Percentiles rank a stretch among this genome's conserved stretches.
Conservation (phyloP, 345 rosid genomes). For the Geranium rotundifolium region DNA sequence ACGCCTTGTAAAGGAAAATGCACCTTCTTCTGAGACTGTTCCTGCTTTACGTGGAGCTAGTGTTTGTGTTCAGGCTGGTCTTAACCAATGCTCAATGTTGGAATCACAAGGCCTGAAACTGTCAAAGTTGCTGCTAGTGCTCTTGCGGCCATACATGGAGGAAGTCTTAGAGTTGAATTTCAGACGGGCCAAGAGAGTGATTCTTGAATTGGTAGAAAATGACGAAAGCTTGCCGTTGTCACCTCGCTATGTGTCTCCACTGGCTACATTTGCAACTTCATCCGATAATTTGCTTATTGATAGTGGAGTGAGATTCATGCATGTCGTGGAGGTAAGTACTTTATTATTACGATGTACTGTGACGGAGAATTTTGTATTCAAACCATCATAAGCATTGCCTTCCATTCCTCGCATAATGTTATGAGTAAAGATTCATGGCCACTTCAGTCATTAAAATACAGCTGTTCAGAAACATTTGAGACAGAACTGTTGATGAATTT, state of each 20-base stretch:
- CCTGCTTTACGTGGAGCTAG: slow-evolving; percentile 72
- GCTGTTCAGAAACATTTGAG: no score
- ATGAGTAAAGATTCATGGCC: no score
- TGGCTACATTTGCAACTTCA: slow-evolving; percentile 48
- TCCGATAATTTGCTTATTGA: slow-evolving; percentile 55
- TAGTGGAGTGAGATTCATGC: slow-evolving; percentile 72
- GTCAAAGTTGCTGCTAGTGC: slow-evolving; percentile 78
- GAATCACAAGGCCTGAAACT: slow-evolving; percentile 76
- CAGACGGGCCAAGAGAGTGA: slow-evolving; percentile 63
- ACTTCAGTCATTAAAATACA: no score
- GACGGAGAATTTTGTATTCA: no score
- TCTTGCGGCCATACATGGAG: slow-evolving; percentile 71
- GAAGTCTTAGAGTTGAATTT: slow-evolving; percentile 87
- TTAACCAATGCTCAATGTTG: slow-evolving; percentile 60
- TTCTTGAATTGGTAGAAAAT: slow-evolving; percentile 45
- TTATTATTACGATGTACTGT: no score
- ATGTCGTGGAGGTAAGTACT: slow-evolving; percentile 59
- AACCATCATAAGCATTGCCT: no score
- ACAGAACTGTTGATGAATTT: no score
- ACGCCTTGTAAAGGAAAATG: slow-evolving; percentile 70
- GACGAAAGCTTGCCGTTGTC: slow-evolving; percentile 49
- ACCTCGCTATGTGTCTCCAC: slow-evolving; percentile 37
- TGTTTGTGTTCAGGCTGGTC: slow-evolving; percentile 68
- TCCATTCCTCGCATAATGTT: no score
- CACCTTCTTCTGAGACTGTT: slow-evolving; percentile 66